These are phyloP conservation scores for Penicillium paxilli DNA, from an alignment of 495 filamentous ascomycete genomes.

Conservation along the genomic window DNA sequence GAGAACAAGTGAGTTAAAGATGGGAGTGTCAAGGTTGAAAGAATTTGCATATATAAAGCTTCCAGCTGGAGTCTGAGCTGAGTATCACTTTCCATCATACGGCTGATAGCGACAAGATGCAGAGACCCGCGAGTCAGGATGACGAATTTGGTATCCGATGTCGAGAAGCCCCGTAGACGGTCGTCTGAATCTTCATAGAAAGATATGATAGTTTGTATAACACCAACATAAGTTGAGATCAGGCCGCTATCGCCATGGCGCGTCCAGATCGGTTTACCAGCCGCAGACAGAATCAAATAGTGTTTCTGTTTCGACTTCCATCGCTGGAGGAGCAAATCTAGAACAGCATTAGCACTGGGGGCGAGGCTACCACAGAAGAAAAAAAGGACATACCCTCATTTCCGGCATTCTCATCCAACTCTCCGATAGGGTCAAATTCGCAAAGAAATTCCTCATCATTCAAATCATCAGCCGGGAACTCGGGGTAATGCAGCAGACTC, in stretches of 20 bases:
- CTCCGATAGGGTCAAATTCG: constrained; percentile 79
- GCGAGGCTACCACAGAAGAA: background rate
- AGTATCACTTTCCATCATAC: constrained; percentile 82
- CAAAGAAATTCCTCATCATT: constrained; percentile 61
- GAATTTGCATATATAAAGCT: constrained; percentile 94
- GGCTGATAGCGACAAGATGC: constrained; percentile 90
- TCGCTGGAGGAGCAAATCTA: constrained; percentile 64
- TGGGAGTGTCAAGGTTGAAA: constrained; percentile 91
- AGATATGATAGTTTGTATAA: constrained; percentile 95
- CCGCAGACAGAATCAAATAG: constrained; percentile 92
- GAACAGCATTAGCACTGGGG: constrained; percentile 3
- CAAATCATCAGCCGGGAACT: constrained; percentile 53
- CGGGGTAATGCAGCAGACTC: constrained; percentile 46
- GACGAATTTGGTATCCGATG: constrained; percentile 81
- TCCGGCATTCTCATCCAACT: constrained; percentile 55
- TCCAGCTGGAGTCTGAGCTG: constrained; percentile 89
- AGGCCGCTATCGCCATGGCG: constrained; percentile 87
- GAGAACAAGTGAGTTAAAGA: constrained; percentile 87
- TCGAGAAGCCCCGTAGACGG: constrained; percentile 75
- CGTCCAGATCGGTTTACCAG: constrained; percentile 98
- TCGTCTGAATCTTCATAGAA: constrained; percentile 85
- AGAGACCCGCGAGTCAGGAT: constrained; percentile 80
- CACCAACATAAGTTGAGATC: constrained; percentile 90
- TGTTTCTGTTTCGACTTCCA: constrained; percentile 94
- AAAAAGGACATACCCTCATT: constrained; percentile 59